Evolutionary conservation across 495 filamentous ascomycete species (phyloP).

Genomic region (Tuber borchii): DNA sequence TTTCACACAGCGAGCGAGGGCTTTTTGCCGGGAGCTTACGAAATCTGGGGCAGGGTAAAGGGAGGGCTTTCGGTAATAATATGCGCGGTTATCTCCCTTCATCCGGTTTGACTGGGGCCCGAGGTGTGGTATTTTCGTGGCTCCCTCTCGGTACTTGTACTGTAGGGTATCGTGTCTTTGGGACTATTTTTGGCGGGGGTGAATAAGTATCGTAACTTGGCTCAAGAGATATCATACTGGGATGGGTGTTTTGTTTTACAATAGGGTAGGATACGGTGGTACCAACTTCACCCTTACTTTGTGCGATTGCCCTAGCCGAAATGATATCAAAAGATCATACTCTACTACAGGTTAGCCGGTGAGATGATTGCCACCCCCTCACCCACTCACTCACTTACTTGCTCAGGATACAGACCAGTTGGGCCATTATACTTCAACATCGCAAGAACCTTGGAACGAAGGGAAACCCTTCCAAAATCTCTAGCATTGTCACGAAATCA

Average conservation of each 20-base stretch:
- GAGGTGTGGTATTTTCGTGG: background rate
- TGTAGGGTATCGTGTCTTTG: background rate
- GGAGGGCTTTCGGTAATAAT: background rate
- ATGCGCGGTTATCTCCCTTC: background rate
- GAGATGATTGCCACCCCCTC: background rate
- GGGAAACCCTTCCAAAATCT: background rate
- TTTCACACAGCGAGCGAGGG: background rate
- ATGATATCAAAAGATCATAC: background rate
- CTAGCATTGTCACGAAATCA: background rate
- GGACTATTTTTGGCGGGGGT: background rate
- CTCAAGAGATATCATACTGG: background rate
- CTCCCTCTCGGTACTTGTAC: background rate
- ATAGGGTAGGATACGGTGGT: background rate
- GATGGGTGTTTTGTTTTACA: background rate
- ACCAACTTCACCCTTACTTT: background rate
- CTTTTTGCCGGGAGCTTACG: background rate
- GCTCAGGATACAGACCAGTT: background rate
- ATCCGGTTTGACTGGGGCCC: background rate
- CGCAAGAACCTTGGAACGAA: background rate
- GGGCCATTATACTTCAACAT: background rate
- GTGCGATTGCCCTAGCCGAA: background rate
- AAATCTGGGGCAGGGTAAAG: background rate
- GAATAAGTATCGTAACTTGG: background rate
- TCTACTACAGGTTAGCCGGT: background rate
- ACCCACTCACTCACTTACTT: background rate